Percentiles rank a stretch among this genome's conserved stretches.
Conservation (phyloP, 2,329 filamentous ascomycete genomes). For the Chaetomiaceae sp. region DNA sequence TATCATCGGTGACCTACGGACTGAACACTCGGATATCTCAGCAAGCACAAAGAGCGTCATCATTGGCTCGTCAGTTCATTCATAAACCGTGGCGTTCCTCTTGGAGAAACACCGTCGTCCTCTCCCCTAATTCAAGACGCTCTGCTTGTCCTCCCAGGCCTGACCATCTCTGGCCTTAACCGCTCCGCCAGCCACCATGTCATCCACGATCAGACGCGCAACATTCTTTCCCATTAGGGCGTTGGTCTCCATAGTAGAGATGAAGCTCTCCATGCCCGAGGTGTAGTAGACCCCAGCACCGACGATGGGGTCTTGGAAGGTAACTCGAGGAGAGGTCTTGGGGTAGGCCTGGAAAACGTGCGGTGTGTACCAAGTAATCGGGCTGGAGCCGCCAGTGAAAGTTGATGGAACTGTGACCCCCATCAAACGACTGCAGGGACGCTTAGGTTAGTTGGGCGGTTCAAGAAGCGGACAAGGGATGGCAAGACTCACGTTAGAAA, state of each 20-base stretch:
- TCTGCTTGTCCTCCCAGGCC: conserved; percentile 13
- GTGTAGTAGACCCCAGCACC: conserved; percentile 66
- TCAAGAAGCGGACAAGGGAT: too few relatives aligned
- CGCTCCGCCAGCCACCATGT: conserved; percentile 37
- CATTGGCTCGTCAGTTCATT: background rate
- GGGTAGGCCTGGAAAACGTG: conserved; percentile 84
- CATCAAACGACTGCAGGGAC: background rate
- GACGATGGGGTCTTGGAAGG: conserved; percentile 76
- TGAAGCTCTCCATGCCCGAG: conserved; percentile 82
- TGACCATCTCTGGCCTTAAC: background rate
- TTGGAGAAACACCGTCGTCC: background rate
- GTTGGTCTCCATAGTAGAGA: conserved; percentile 96
- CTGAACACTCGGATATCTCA: too few relatives aligned
- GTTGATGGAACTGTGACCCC: background rate
- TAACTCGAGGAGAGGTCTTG: conserved; percentile 74
- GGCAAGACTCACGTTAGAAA: conserved; percentile 43
- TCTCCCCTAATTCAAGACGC: background rate
- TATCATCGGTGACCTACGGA: too few relatives aligned
- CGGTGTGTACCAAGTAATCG: conserved; percentile 72
- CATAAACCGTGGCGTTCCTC: background rate
- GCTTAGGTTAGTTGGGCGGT: background rate
- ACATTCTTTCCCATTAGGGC: conserved; percentile 87
- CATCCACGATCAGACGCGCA: conserved; percentile 64
- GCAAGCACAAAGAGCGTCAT: too few relatives aligned
- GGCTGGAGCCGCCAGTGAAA: conserved; percentile 26